phyloP scores from a whole-genome alignment of 345 rosid species.

The Hevea brasiliensis region DNA sequence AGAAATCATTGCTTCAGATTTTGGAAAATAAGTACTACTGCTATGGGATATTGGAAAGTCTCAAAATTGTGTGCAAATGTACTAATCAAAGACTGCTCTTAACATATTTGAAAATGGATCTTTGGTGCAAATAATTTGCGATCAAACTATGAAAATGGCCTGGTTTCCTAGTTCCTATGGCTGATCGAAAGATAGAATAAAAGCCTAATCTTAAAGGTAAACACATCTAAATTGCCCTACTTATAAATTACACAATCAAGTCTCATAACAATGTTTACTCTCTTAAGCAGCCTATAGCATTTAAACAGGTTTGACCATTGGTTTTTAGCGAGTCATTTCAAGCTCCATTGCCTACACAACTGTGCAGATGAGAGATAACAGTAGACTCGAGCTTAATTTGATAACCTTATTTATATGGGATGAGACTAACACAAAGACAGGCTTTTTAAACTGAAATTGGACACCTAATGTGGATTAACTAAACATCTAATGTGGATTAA shows the following conservation, averaged over 20 bases:
- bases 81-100: not conserved
- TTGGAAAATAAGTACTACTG: not conserved
- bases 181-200: not conserved
- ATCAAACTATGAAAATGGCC: not conserved
- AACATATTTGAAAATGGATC: too few species aligned
- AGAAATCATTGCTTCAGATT: not conserved
- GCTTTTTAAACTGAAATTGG: not conserved
- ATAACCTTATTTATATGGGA: not conserved
- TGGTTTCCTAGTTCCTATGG: not conserved
- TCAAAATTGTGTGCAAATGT: not conserved
- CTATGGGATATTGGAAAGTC: not conserved
- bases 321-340: not conserved
- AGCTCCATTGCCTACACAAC: not conserved
- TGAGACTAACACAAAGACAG: not conserved
- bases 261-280: too few species aligned
- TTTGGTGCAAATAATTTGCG: not conserved
- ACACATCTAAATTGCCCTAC: too few species aligned
- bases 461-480: not conserved
- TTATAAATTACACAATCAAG: too few species aligned
- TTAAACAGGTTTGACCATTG: not conserved
- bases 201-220: not conserved
- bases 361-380: not conserved
- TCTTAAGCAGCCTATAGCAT: too few species aligned
- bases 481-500: not conserved
- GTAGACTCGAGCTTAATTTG: not conserved